Base-by-base conservation (phyloP, 2,329 filamentous ascomycete genomes). In the Plectosphaerella cucumerina region DNA sequence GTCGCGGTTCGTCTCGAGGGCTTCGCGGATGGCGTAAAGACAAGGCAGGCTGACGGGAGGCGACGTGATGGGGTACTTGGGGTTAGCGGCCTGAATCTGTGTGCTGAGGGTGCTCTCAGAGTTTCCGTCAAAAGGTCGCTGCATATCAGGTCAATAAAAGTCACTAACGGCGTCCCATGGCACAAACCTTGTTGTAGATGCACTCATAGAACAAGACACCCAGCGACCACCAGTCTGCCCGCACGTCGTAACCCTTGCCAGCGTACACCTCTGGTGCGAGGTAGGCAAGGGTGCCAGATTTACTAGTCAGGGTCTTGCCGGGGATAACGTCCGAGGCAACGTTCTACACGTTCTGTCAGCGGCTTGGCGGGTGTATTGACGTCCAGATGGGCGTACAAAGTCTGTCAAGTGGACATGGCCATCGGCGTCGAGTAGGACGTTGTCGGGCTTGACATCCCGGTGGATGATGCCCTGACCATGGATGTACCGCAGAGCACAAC, bases 191-290 rank as follows among this genome's bases (percentile, higher is more conserved):
- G 74, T 95, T 96, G 74, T 97, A 99, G 58, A 99, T 97, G 78
- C 94, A 97, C 70, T 99, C 94, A 69, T 97, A 99, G 69, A 97
- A 97, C n/a, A 96, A 81, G 44, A 99, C 94, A 46, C 94, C 94
- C 20, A 99, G 72, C 6, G 94, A 97, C 94, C 94, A 99, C 94
- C 94, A 99, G 67, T 99, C 94, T 41, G 94, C 92, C 60, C 94
- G 89, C 44, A 85, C 84, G 53, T 89, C 86, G 65, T 99, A 99
- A 37, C 94, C 94, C 55, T 85, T 86, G 46, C 93, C 93, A 58
- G 86, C 81, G 63, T 97, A 99, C 2, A 97, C 94, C 68, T 99
- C 94, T 5, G 94, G 94, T 1, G 93, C 92, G 8, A 99, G 82
- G 65, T 99, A 99, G 49, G 94, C 94, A 52, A 99, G 74, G 1